A percentile compares a stretch with the other conserved stretches of the same genome.
phyloP scores from a whole-genome alignment of 495 filamentous ascomycete genomes.

The Aspergillus asperescens region DNA sequence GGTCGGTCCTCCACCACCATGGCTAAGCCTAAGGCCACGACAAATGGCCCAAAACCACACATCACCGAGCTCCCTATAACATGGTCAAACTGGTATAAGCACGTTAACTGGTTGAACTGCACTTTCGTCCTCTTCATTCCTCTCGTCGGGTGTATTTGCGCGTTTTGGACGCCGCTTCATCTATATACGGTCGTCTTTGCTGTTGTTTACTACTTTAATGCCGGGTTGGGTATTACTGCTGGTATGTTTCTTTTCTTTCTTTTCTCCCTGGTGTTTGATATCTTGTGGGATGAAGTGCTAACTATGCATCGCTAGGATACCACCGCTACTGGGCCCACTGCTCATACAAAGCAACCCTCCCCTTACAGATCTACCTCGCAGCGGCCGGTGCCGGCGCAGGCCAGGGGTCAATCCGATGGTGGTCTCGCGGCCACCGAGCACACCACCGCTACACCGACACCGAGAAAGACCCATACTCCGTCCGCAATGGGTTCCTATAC shows the following conservation, averaged over 20 bases:
- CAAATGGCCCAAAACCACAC: constrained; percentile 18
- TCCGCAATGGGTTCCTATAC: constrained; percentile 84
- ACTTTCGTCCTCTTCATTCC: constrained; percentile 82
- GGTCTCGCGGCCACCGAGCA: constrained; percentile 81
- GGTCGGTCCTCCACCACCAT: too few species aligned
- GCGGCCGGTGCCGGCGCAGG: constrained; percentile 79
- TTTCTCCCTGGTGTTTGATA: background rate
- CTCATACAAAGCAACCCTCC: constrained; percentile 71
- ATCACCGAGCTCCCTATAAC: constrained; percentile 65
- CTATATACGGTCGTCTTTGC: constrained; percentile 73
- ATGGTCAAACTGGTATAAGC: constrained; percentile 85
- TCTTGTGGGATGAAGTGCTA: background rate
- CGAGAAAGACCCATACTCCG: constrained; percentile 88
- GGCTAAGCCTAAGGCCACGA: background rate
- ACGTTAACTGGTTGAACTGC: constrained; percentile 93
- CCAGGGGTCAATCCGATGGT: constrained; percentile 87
- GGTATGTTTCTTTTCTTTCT: constrained; percentile 45
- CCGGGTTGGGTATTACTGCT: constrained; percentile 82
- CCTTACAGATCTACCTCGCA: constrained; percentile 78
- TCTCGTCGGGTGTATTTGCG: constrained; percentile 62
- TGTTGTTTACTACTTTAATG: constrained; percentile 84
- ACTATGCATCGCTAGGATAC: constrained; percentile 47
- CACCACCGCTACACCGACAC: constrained; percentile 96
- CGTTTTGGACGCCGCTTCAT: constrained; percentile 78
- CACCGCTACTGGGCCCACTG: constrained; percentile 84